Evolutionary conservation across 2,329 filamentous ascomycete genomes (phyloP), one percentile per base, ranked within the genome.

Genomic region (Plenodomus lindquistii): DNA sequence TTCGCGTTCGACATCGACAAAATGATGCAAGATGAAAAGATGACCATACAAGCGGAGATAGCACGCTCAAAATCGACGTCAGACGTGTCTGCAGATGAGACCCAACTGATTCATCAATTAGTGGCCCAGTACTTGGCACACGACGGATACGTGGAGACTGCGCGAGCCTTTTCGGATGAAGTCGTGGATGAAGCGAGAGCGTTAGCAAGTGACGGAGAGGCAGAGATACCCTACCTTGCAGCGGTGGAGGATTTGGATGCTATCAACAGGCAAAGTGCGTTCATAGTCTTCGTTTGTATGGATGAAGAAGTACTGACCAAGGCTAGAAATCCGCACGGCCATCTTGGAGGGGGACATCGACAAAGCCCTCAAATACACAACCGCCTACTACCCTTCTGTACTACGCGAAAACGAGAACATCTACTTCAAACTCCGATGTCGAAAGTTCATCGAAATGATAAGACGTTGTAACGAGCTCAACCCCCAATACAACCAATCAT

Each of bases 281-380:
- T 20, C 8, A 29, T 18, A 2, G 7, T 8, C 9, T 42, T 15
- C 10, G 4, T 1, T 1, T 16, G 5, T 8, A 19, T 42, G 13
- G 13, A 10, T 2, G 11, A 18, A 9, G 11, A 18, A 9, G 29
- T 24, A n/a, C 54, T 65, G 36, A 65, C 42, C n/a, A 7, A 0
- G 13, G 1, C 1, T 65, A 96, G 89, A 85, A 70, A 97, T 97
- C 55, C 86, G 94, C 45, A 81, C 84, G 55, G 89, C 92, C 0
- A 91, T 99, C 39, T 79, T 97, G 2, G 89, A 96, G 50, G 94
- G 94, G 18, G 90, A 99, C 63, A 89, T 99, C 50, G 94, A 97
- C 72, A 85, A 82, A 59, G 93, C 93, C 0, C 79, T 97, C n/a
- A 88, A 91, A 69, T 82, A 87, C 62, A 96, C 89, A 2, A 84